Base-by-base conservation (phyloP, 2,329 filamentous ascomycete species). In the Fusarium circinatum region DNA sequence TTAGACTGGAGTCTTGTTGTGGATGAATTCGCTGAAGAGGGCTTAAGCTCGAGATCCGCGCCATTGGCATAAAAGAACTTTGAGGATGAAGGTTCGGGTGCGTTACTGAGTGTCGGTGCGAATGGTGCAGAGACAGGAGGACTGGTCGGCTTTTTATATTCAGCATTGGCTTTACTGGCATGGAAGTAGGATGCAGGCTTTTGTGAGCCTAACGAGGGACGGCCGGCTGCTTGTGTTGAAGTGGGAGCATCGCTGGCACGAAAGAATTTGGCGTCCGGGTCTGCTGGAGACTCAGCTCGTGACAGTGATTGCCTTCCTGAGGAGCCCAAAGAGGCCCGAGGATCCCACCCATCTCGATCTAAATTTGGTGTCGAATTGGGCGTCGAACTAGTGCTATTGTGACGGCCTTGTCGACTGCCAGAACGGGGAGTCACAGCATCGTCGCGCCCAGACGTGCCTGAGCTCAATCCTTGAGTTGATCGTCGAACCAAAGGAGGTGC, bases 21-120 rank as follows among this genome's bases (percentile, higher is more conserved):
- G 51, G 81, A 83, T 14, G 86, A 89, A 49, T 85, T 80, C 13
- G 81, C 81, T 4, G 88, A 89, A 36, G 82, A 83, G 22, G 73
- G 38, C 14, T 79, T 73, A 13, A 86, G 67, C 63, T 91, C 87
- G 5, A 89, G 88, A 20, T 70, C 67, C 24, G 84, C 84, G 36
- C 91, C 91, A 80, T 94, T 93, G 68, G 92, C 93, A 80, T 94
- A 93, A 80, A 95, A 90, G 84, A 95, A 94, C 79, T 93, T 94
- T 82, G 86, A 86, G 12, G 85, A 77, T n/a, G 75, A 59, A 20
- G 82, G 80, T 67, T 87, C 85, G 51, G 82, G 80, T 79, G 79
- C 22, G 81, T 78, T 36, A 77, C 75, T 22, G 30, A 82, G 76
- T 32, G 82, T 73, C 9, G 85, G 82, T 3, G 82, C 80, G 60